phyloP scores from a whole-genome alignment of 352 stramenopile species.

The Phytopythium chamaehyphon region DNA sequence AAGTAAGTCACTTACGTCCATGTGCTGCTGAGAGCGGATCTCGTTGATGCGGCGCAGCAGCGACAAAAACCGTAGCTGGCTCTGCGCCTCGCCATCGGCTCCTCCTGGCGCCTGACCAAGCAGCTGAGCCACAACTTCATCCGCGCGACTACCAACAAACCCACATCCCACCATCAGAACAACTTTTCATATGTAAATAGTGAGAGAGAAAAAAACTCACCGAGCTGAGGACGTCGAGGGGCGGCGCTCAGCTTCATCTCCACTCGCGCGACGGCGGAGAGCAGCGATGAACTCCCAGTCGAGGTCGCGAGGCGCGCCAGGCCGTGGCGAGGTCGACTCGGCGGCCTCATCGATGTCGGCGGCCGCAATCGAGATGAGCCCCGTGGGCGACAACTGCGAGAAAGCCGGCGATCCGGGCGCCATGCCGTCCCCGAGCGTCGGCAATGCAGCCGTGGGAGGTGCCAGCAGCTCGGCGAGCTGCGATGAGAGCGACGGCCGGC shows the following conservation, averaged over 20 bases:
- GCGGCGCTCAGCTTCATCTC: background rate
- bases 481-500: slow-evolving; percentile 5
- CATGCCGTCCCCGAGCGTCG: slow-evolving; percentile 31
- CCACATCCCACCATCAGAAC: background rate
- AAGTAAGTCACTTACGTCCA: slow-evolving; percentile 31
- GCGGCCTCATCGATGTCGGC: slow-evolving; percentile 76
- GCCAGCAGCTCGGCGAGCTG: slow-evolving; percentile 19
- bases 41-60: slow-evolving; percentile 80
- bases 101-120: slow-evolving; percentile 16
- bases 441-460: slow-evolving; percentile 17
- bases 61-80: slow-evolving; percentile 69
- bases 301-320: slow-evolving; percentile 26
- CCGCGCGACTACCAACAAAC: slow-evolving; percentile 8
- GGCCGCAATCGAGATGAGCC: slow-evolving; percentile 79
- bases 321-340: slow-evolving; percentile 15
- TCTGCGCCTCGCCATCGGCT: slow-evolving; percentile 34
- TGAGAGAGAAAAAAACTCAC: too few relatives aligned
- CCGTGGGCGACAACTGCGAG: slow-evolving; percentile 60
- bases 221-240: background rate
- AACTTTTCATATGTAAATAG: too few relatives aligned
- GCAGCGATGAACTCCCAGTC: slow-evolving; percentile 62
- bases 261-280: slow-evolving; percentile 28
- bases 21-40: slow-evolving; percentile 77
- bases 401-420: slow-evolving; percentile 34
- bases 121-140: slow-evolving; percentile 23